These are phyloP conservation scores for Stereocaulon alpinum DNA, from an alignment of 495 filamentous ascomycete species.

Conservation along the genomic window DNA sequence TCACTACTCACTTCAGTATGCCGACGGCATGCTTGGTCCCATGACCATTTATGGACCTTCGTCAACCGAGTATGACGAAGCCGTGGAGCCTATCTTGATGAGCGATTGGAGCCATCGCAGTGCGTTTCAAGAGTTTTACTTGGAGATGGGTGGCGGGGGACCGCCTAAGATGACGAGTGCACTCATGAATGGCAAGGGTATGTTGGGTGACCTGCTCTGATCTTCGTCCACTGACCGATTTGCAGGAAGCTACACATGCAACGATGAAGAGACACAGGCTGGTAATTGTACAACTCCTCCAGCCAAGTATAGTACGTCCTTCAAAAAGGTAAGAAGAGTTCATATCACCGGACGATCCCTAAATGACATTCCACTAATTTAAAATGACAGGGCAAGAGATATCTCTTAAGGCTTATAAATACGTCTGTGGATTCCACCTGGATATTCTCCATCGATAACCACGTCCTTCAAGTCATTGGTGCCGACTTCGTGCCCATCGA, in stretches of 20 bases:
- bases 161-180: slow-evolving; percentile 26
- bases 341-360: not conserved
- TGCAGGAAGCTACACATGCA: not conserved
- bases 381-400: slow-evolving; percentile 34
- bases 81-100: slow-evolving; percentile 20
- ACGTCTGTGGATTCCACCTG: slow-evolving; percentile 39
- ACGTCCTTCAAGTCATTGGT: slow-evolving; percentile 37
- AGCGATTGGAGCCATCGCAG: slow-evolving; percentile 20
- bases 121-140: slow-evolving; percentile 18
- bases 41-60: slow-evolving; percentile 35
- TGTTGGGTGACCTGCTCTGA: not conserved
- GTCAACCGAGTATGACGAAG: slow-evolving; percentile 26
- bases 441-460: slow-evolving; percentile 40
- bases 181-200: not conserved
- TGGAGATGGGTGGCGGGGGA: slow-evolving; percentile 37
- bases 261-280: not conserved
- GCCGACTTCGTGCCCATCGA: slow-evolving; percentile 38
- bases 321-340: not conserved
- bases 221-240: not conserved
- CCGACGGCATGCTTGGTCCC: slow-evolving; percentile 15
- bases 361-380: too few species aligned
- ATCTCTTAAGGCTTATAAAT: slow-evolving; percentile 42
- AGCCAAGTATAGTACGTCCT: not conserved
- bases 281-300: not conserved
- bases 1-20: slow-evolving; percentile 36